Percentiles rank a stretch among this genome's conserved stretches.
These are phyloP conservation scores for Eutrema japonicum DNA, from an alignment of 345 rosid species.

Conservation along the genomic window DNA sequence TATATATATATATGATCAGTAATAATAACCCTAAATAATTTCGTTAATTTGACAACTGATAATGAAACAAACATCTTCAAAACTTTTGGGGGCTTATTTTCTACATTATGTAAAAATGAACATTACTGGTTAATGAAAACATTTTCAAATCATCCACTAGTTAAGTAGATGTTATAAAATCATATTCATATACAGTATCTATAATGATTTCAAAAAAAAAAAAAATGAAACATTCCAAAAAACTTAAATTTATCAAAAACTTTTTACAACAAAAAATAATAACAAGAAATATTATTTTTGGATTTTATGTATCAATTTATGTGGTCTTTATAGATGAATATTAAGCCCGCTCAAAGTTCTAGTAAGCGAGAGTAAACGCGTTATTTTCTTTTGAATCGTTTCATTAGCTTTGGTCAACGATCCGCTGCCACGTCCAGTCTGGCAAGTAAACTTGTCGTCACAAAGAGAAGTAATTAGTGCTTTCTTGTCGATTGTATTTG, in stretches of 20 bases:
- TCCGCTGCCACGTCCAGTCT: slow-evolving; percentile 37
- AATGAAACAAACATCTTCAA: background rate
- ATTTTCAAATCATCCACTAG: no score
- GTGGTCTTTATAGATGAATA: background rate
- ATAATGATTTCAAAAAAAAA: no score
- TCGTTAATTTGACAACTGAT: background rate
- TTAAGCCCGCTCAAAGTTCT: background rate
- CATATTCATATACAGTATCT: no score
- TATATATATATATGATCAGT: no score
- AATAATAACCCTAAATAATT: background rate
- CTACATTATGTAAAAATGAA: no score
- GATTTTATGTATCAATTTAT: no score
- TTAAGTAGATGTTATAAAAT: no score
- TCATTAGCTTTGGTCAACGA: slow-evolving; percentile 7
- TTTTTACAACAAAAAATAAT: no score
- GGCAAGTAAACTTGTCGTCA: slow-evolving; percentile 34
- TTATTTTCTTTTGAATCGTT: slow-evolving; percentile 1
- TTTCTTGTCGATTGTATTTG: background rate
- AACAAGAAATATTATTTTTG: no score
- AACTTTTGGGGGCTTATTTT: background rate
- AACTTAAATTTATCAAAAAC: no score
- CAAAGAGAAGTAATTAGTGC: slow-evolving; percentile 32
- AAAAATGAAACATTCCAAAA: no score
- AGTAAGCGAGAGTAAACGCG: slow-evolving; percentile 34
- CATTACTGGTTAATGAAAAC: no score